Percentiles rank a stretch among this genome's conserved stretches.
Conservation (phyloP, 2,329 filamentous ascomycete species). For the Calycina marina region DNA sequence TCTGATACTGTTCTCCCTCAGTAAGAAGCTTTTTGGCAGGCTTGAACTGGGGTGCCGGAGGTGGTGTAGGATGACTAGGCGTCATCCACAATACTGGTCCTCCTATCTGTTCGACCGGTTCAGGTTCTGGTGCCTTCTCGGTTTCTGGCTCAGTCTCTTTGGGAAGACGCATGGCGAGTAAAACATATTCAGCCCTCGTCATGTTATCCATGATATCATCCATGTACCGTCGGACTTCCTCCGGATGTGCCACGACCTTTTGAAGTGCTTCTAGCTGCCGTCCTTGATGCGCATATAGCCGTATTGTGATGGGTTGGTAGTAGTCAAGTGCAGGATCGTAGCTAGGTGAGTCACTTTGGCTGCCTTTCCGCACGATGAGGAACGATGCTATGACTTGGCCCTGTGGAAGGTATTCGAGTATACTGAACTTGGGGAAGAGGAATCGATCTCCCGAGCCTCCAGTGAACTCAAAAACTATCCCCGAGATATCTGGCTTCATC, state of each 20-base stretch:
- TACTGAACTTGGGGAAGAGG: constrained; percentile 64
- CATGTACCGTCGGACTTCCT: constrained; percentile 53
- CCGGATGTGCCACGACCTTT: constrained; percentile 44
- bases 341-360: constrained; percentile 43
- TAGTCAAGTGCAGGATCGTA: constrained; percentile 53
- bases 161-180: constrained; percentile 52
- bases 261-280: constrained; percentile 45
- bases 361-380: constrained; percentile 59
- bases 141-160: constrained; percentile 18
- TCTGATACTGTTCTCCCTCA: constrained; percentile 32
- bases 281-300: constrained; percentile 37
- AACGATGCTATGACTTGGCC: constrained; percentile 60
- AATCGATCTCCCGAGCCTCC: constrained; percentile 59
- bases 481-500: constrained; percentile 44
- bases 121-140: constrained; percentile 5
- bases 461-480: constrained; percentile 55
- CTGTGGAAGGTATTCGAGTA: constrained; percentile 51
- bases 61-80: constrained; percentile 10
- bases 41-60: constrained; percentile 7
- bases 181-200: constrained; percentile 51
- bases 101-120: constrained; percentile 8
- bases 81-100: constrained; percentile 15
- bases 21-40: constrained; percentile 20
- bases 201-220: constrained; percentile 55
- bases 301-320: constrained; percentile 60